These are phyloP conservation scores for Neurospora sp. DNA, from an alignment of 2,329 filamentous ascomycete species.

Conservation along the genomic window DNA sequence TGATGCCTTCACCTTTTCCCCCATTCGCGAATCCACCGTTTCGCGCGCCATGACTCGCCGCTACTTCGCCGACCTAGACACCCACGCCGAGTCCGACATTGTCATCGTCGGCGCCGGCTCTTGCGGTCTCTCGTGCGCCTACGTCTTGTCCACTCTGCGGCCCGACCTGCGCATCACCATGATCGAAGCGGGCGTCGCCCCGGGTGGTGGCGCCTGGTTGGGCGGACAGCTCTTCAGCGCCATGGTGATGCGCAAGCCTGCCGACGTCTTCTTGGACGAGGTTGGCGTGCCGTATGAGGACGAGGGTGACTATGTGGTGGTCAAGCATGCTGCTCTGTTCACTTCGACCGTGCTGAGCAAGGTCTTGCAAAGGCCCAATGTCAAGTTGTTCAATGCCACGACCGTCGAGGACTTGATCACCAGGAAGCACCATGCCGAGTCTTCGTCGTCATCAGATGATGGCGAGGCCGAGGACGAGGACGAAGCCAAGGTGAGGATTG, in stretches of 20 bases:
- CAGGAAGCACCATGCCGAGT: conserved; percentile 37
- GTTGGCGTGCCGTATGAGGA: conserved; percentile 80
- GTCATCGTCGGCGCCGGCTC: conserved; percentile 88
- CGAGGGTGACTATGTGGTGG: conserved; percentile 79
- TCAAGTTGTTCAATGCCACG: conserved; percentile 95
- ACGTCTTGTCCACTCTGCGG: conserved; percentile 70
- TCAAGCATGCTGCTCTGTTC: conserved; percentile 90
- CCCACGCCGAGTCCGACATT: conserved; percentile 83
- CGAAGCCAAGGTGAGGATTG: conserved; percentile 54
- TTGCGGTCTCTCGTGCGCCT: conserved; percentile 77
- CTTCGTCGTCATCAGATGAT: conserved; percentile 18
- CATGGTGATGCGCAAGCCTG: conserved; percentile 92
- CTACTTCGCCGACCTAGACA: conserved; percentile 76
- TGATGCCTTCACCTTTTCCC: conserved; percentile 71
- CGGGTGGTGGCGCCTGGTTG: conserved; percentile 84
- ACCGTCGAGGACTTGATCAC: conserved; percentile 89
- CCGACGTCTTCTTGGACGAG: conserved; percentile 72
- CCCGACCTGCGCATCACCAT: conserved; percentile 89
- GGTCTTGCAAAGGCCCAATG: conserved; percentile 76
- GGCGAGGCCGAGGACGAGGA: conserved; percentile 37
- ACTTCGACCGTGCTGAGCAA: conserved; percentile 78
- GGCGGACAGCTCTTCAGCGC: conserved; percentile 90
- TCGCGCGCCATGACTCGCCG: conserved; percentile 87
- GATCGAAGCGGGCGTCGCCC: conserved; percentile 78
- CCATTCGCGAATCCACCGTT: conserved; percentile 86